Conservation (phyloP, 352 stramenopile species). For the Phytophthora palmivora region DNA sequence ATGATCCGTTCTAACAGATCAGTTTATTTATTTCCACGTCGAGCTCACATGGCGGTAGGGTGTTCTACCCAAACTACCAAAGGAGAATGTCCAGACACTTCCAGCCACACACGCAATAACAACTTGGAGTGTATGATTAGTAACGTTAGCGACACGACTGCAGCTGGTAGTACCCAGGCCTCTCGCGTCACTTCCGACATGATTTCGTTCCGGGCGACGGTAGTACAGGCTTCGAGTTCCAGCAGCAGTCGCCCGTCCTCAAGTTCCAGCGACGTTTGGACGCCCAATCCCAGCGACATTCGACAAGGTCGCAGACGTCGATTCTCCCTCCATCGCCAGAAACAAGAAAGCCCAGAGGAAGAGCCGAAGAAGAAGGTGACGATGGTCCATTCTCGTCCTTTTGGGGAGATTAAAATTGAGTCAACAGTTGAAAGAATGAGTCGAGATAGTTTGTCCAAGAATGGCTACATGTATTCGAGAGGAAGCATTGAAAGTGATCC, state of each 20-base stretch:
- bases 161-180: slow-evolving; percentile 14
- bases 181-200: slow-evolving; percentile 54
- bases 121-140: slow-evolving; percentile 8
- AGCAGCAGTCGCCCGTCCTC: slow-evolving; percentile 4
- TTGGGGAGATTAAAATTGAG: slow-evolving; percentile 42
- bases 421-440: slow-evolving; percentile 15
- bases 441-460: slow-evolving; percentile 16
- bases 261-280: slow-evolving; percentile 10
- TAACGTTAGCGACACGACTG: slow-evolving; percentile 32
- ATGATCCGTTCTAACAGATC: slow-evolving; percentile 6
- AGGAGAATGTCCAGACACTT: slow-evolving; percentile 21
- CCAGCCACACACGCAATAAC: not conserved
- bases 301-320: slow-evolving; percentile 7
- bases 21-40: slow-evolving; percentile 31
- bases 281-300: slow-evolving; percentile 5
- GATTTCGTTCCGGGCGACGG: slow-evolving; percentile 55
- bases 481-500: slow-evolving; percentile 33
- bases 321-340: slow-evolving; percentile 7
- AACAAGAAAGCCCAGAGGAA: not conserved
- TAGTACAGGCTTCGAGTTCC: slow-evolving; percentile 25
- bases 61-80: not conserved
- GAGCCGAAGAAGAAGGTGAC: slow-evolving; percentile 10
- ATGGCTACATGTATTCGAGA: slow-evolving; percentile 53
- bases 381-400: slow-evolving; percentile 14
- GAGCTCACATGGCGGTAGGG: slow-evolving; percentile 15